Evolutionary conservation across 768 basidiomycete genomes (phyloP), one percentile per base, ranked within the genome.

Genomic region (Heimioporus sp.): DNA sequence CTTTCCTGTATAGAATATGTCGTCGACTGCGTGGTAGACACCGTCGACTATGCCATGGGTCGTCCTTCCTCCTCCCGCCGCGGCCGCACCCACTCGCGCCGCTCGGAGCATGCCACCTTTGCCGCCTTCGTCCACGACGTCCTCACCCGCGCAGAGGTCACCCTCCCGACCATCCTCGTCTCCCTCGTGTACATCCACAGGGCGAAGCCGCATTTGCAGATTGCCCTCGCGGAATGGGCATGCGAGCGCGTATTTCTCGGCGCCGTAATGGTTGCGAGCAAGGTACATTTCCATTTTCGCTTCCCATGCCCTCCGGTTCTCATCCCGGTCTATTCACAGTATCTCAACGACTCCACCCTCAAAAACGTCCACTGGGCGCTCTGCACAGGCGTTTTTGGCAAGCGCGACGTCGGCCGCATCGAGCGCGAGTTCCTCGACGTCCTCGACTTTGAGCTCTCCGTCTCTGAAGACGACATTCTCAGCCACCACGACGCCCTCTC

Each of bases 281-380:
- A 94, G 78, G 86, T 88, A 65, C 60, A 61, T 17, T 48, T 2
- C 35, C 35, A 61, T 24, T 47, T 43, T 47, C 57, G 65, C 70
- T 54, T 58, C 48, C 37, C 58, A 49, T 58, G 49, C 13, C 24
- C 49, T 43, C 30, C 8, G 0, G 39, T 49, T 17, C 55, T 60
- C 7, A 58, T 32, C 17, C 28, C 32, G 48, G 32, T 43, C 47
- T 46, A 13, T 20, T 32, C 24, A 16, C 53, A 90, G 83, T 93
- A 93, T 65, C 73, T 87, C 34, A 92, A 94, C 67, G 92, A 95
- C 67, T 91, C 87, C 15, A 90, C 89, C 24, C 79, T 92, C 15
- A 94, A 94, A 78, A 94, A 94, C 71, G 78, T 88, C 45, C 91
- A 94, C 68, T 94, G 91, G 91, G 86, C 87, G 10, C 74, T 87